Conservation (phyloP, 768 basidiomycete species). For the Rhodosporidiobolus odoratus region DNA sequence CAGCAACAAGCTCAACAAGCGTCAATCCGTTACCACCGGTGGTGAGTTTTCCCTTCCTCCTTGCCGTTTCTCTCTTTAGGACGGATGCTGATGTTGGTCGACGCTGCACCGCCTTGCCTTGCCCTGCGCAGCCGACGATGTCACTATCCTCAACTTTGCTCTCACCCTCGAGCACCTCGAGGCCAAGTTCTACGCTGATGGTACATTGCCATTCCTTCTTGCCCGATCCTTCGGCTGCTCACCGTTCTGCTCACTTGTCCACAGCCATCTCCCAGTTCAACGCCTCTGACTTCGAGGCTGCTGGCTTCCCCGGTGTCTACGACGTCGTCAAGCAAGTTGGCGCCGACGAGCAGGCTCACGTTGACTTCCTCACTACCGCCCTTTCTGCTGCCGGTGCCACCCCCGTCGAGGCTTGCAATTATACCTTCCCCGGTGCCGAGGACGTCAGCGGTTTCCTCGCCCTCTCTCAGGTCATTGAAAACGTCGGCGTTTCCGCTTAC, state of each 20-base stretch:
- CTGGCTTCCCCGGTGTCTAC: constrained; percentile 48
- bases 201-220: background rate
- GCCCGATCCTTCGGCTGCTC: background rate
- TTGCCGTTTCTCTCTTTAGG: background rate
- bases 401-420: constrained; percentile 54
- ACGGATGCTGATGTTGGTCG: too few species aligned
- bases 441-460: constrained; percentile 54
- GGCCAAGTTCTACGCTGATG: constrained; percentile 13
- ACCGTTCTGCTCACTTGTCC: background rate
- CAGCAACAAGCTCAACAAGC: constrained; percentile 21
- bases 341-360: constrained; percentile 57
- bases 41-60: background rate
- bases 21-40: constrained; percentile 25
- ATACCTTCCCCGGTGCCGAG: constrained; percentile 52
- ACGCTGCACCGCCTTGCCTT: background rate
- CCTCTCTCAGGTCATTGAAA: constrained; percentile 54
- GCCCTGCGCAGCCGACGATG: constrained; percentile 18
- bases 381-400: constrained; percentile 52
- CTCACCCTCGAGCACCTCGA: constrained; percentile 38
- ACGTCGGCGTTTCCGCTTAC: constrained; percentile 19
- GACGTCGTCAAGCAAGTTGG: constrained; percentile 20
- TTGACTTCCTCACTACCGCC: constrained; percentile 53
- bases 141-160: constrained; percentile 38
- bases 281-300: constrained; percentile 50
- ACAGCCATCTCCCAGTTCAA: constrained; percentile 50